Evolutionary conservation across 257 asterid genomes (phyloP).

Genomic region (Fraxinus quadrangulata): DNA sequence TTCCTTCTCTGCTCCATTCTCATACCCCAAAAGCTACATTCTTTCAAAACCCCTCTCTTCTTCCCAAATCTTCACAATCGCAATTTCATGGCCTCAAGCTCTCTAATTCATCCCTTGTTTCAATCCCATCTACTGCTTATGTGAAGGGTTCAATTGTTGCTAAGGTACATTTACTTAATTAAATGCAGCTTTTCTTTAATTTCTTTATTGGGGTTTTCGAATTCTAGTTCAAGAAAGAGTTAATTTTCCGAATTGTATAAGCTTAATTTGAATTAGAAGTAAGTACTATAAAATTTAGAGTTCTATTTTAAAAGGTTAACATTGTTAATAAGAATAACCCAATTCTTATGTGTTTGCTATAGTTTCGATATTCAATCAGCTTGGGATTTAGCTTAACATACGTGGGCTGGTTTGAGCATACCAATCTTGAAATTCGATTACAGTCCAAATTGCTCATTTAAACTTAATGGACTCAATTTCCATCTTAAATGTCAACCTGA

Average conservation of each 20-base stretch:
- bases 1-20: conserved; percentile 53
- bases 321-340: no score
- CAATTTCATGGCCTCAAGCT: conserved; percentile 70
- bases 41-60: conserved; percentile 36
- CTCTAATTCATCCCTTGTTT: conserved; percentile 35
- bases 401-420: no score
- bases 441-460: neutral
- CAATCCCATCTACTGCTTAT: conserved; percentile 46
- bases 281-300: no score
- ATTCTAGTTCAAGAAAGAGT: neutral
- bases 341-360: no score
- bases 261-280: no score
- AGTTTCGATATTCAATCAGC: no score
- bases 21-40: conserved; percentile 52
- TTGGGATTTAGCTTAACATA: no score
- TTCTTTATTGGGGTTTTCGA: neutral
- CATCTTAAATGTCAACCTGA: no score
- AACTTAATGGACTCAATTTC: neutral
- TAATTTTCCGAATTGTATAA: neutral
- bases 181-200: neutral
- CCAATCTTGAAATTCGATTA: no score
- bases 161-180: conserved; percentile 65
- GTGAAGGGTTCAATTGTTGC: conserved; percentile 51
- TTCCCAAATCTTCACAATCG: conserved; percentile 64
- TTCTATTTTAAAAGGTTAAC: no score